These are phyloP conservation scores for Myxozyma mucilagina DNA, from an alignment of 805 yeast genomes.

Conservation along the genomic window DNA sequence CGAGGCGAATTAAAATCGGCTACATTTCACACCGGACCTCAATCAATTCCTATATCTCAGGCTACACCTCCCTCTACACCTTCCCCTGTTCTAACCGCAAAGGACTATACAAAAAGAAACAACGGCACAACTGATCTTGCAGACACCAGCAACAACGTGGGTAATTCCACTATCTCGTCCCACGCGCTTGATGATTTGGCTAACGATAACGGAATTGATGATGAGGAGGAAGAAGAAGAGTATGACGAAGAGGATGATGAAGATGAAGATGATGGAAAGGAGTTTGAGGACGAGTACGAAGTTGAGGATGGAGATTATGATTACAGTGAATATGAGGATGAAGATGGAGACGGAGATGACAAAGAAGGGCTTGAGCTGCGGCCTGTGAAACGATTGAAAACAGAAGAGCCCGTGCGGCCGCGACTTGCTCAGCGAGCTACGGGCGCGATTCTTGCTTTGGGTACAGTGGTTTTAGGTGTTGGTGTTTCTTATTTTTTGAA, in stretches of 20 bases:
- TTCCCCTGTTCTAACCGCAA: no score
- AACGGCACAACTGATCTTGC: no score
- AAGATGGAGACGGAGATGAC: not conserved
- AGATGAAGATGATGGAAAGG: not conserved
- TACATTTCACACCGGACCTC: not conserved
- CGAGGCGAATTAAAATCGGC: not conserved
- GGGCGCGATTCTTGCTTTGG: not conserved
- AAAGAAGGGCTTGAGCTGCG: not conserved
- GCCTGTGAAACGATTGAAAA: not conserved
- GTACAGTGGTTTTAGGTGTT: constrained; percentile 5
- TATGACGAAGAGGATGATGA: not conserved
- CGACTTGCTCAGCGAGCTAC: not conserved
- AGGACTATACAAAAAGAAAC: no score
- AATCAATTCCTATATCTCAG: no score
- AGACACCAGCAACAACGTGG: no score
- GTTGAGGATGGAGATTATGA: not conserved
- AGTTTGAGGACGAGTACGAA: not conserved
- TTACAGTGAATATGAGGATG: not conserved
- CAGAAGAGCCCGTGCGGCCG: not conserved
- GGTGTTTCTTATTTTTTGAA: constrained; percentile 1
- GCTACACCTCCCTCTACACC: no score
- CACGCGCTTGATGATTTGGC: no score
- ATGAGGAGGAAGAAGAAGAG: not conserved
- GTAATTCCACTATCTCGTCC: no score
- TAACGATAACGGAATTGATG: no score